Evolutionary conservation across 352 stramenopile genomes (phyloP), one percentile per base, ranked within the genome.

Genomic region (Blastocystis sp.): DNA sequence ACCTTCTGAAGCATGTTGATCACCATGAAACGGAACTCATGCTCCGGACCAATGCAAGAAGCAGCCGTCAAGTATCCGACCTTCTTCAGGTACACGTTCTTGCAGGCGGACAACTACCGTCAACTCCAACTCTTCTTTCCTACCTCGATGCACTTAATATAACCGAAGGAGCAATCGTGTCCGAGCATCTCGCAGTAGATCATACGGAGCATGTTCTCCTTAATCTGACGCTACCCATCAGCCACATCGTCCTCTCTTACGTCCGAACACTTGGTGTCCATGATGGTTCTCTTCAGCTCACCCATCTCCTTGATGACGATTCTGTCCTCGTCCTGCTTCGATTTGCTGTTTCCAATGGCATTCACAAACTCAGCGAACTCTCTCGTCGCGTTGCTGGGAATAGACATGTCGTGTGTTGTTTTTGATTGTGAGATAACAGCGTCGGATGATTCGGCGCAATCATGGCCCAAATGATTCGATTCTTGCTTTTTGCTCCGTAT

Each of bases 311-410:
- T 91, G 73, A 94, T 90, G 87, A 99, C 97, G 87, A 99, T 99
- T 71, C 94, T 92, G 90, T 99, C 96, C 89, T 99, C 96, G 91
- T 99, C 96, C 90, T 99, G 97, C 91, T 99, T 99, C 24, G 94
- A 97, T 90, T 99, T 99, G 89, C 92, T 97, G 91, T 99, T 96
- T 78, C 96, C 96, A 87, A 99, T 99, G 36, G 94, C 95, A 89
- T 99, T 99, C 88, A 99, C 94, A 72, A 99, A 94, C 91, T 99
- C 96, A 89, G 99, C 99, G 91, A 99, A 99, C 90, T 99, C 96
- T 88, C 96, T 97, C 51, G 93, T 95, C 84, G 96, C 18, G 36
- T 85, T 85, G n/a, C 49, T 73, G 32, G 75, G 75, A 75, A 85
- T 48, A 49, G 75, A 85, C 75, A 85, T 85, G 24, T 40, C 40